Evolutionary conservation across 1,284 basidiomycete species (phyloP), one percentile per base, ranked within the genome.

Genomic region (Gymnopus androsaceus): DNA sequence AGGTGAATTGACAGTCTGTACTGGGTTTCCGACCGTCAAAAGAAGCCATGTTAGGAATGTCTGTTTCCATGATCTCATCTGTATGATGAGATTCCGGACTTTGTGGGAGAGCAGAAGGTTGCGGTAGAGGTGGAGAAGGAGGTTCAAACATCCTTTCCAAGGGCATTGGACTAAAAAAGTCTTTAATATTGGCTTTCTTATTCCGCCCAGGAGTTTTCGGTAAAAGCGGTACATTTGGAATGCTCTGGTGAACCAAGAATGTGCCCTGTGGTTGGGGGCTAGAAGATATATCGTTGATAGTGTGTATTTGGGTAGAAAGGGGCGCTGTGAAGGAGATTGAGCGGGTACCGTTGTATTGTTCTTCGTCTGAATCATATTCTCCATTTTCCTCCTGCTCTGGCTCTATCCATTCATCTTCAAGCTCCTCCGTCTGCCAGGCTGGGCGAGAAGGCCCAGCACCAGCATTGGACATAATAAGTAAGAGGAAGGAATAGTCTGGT

Each of bases 61-160:
- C 72, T 28, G 74, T 75, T 58, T 74, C 72, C 36, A 73, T 25
- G 37, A 73, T 73, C 55, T 75, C 73, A 54, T 74, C 72, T 31
- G 53, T 38, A 12, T 25, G 23, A 15, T 27, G 23, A 14, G 25
- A 15, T 3, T 14, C 34, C 23, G 57, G 9, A 44, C 58, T n/a
- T 46, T 49, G 55, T 49, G 48, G 59, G 36, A 44, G 53, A 50
- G 51, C 45, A 47, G 41, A 63, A 33, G 56, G 55, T 51, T 60
- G 44, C 14, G 67, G 60, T 7, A 66, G 64, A 0, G 85, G 87
- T 1, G 88, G 89, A 3, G 91, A 90, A 0, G 94, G 94, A 5
- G 94, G 93, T 60, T 94, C 89, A 63, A 95, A 95, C 90, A 95
- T 92, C 52, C 81, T 81, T 71, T 95, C 93, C 9, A 95, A 78